These are phyloP conservation scores for Spergularia bocconei DNA, from an alignment of 148 eudicot species.

Conservation along the genomic window DNA sequence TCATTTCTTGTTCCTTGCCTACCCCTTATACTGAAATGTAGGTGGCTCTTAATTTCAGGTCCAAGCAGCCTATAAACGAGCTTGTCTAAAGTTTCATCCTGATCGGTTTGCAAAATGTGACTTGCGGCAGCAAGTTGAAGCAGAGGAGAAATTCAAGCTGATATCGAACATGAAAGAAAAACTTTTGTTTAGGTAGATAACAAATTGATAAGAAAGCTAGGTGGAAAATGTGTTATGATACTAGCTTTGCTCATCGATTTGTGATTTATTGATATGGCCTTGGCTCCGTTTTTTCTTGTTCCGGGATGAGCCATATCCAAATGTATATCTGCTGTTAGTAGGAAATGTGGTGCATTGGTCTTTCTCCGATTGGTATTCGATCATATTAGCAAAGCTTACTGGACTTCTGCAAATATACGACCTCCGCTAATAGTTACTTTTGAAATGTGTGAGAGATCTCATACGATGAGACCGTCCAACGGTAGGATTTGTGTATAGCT, in stretches of 20 bases:
- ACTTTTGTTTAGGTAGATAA: constrained; percentile 21
- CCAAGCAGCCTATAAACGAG: constrained; percentile 77
- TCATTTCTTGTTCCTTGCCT: background rate
- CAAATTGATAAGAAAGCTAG: background rate
- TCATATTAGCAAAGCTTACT: too few species aligned
- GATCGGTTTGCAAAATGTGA: constrained; percentile 69
- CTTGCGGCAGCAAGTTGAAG: constrained; percentile 79
- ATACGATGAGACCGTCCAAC: too few species aligned
- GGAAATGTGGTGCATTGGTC: too few species aligned
- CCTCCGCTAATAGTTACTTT: too few species aligned
- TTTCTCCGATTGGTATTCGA: too few species aligned
- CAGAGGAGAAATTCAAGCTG: constrained; percentile 95
- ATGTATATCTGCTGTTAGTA: background rate
- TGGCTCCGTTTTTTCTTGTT: background rate
- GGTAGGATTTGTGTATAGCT: too few species aligned
- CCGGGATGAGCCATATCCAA: background rate
- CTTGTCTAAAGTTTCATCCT: constrained; percentile 78
- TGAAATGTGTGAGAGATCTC: too few species aligned
- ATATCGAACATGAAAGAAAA: constrained; percentile 85
- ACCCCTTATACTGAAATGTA: background rate
- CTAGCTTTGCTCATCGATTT: background rate
- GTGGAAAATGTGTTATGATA: background rate
- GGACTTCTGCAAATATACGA: too few species aligned
- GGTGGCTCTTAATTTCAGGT: constrained; percentile 42
- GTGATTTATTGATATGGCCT: background rate